phyloP scores from a whole-genome alignment of 2,329 filamentous ascomycete species.

The Penicillium sp. region DNA sequence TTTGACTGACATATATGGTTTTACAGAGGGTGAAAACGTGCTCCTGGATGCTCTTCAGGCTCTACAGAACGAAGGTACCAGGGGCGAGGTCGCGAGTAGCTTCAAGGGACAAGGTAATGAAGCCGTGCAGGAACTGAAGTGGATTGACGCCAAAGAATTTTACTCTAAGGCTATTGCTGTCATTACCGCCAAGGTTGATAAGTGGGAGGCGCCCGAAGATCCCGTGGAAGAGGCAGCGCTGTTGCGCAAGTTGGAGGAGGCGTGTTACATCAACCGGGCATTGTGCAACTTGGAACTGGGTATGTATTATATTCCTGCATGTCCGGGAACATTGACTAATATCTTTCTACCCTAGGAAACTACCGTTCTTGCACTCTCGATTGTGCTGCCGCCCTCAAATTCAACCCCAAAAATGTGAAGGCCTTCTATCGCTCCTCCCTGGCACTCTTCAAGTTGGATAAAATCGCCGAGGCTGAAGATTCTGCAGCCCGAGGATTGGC shows the following conservation, averaged over 20 bases:
- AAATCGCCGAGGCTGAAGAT: conserved; percentile 75
- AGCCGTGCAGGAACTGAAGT: conserved; percentile 69
- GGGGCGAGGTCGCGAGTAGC: conserved; percentile 74
- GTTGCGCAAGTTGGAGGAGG: conserved; percentile 67
- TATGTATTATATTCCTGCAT: conserved; percentile 37
- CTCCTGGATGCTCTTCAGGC: conserved; percentile 84
- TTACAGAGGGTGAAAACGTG: conserved; percentile 66
- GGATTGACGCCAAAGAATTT: conserved; percentile 83
- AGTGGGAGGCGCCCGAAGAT: conserved; percentile 53
- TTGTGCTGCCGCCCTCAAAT: conserved; percentile 72
- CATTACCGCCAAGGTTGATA: conserved; percentile 61
- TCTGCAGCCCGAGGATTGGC: conserved; percentile 70
- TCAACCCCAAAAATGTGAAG: conserved; percentile 82
- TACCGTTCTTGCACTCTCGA: conserved; percentile 83
- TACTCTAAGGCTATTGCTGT: conserved; percentile 83
- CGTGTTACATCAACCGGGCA: conserved; percentile 80
- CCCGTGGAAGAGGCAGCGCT: conserved; percentile 58
- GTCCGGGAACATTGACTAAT: background rate
- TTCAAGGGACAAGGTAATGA: conserved; percentile 96
- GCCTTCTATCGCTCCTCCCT: conserved; percentile 81
- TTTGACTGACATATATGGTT: background rate
- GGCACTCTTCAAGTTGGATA: conserved; percentile 75
- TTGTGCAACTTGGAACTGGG: conserved; percentile 83
- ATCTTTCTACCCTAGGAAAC: conserved; percentile 57
- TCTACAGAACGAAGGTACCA: conserved; percentile 87